Conservation (phyloP, 2,329 filamentous ascomycete species). For the Penicillium occitanis region DNA sequence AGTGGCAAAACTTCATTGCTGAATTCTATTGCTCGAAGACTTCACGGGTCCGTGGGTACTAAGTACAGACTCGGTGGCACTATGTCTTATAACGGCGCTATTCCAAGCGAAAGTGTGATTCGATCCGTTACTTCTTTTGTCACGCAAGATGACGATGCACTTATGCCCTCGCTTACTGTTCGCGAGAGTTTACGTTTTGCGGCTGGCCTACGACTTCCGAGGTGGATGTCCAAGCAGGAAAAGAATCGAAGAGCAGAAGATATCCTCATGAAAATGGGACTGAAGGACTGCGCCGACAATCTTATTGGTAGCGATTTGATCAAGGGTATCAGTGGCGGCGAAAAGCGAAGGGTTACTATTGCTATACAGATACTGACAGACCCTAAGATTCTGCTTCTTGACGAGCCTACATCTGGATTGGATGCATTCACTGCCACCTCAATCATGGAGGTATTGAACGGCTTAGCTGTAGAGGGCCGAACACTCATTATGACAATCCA, state of each 20-base stretch:
- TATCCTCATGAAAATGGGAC: constrained; percentile 69
- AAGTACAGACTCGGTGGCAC: constrained; percentile 62
- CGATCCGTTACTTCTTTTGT: constrained; percentile 74
- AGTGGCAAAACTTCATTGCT: constrained; percentile 74
- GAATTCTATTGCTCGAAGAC: constrained; percentile 68
- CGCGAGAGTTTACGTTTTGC: constrained; percentile 71
- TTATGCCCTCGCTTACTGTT: constrained; percentile 72
- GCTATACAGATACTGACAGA: constrained; percentile 76
- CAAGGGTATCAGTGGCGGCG: constrained; percentile 77
- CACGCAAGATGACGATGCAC: constrained; percentile 73
- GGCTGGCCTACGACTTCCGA: constrained; percentile 68
- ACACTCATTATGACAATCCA: constrained; percentile 77
- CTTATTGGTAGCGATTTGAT: constrained; percentile 69
- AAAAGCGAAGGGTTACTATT: constrained; percentile 75
- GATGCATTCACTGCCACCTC: constrained; percentile 77
- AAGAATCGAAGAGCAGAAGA: constrained; percentile 69
- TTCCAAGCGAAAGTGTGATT: constrained; percentile 67
- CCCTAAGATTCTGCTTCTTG: constrained; percentile 68
- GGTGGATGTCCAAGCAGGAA: constrained; percentile 67
- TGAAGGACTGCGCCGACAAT: constrained; percentile 76
- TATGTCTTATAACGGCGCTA: constrained; percentile 68
- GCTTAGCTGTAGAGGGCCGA: constrained; percentile 69
- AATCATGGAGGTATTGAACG: constrained; percentile 71
- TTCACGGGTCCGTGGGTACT: constrained; percentile 62
- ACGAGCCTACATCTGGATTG: constrained; percentile 73